These are phyloP conservation scores for Saturnispora kantuleensis DNA, from an alignment of 805 yeast species.

Conservation along the genomic window DNA sequence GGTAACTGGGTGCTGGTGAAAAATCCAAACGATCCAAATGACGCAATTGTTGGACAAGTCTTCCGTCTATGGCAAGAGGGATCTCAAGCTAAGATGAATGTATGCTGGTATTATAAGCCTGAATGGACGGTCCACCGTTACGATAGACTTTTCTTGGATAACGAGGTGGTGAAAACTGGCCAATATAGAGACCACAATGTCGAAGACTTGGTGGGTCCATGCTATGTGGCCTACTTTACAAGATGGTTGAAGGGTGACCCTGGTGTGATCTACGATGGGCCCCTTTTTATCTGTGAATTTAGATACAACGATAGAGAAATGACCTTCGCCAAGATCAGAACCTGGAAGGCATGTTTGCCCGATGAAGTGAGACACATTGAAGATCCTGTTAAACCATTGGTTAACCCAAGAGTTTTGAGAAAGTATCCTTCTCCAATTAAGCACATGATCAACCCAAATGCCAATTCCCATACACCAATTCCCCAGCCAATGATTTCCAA, in stretches of 20 bases:
- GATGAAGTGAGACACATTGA: constrained; percentile 86
- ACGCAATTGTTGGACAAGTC: constrained; percentile 90
- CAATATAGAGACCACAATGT: constrained; percentile 91
- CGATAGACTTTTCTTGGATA: constrained; percentile 81
- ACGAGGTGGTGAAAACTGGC: constrained; percentile 94
- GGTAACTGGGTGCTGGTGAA: constrained; percentile 93
- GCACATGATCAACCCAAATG: constrained; percentile 64
- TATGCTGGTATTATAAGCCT: constrained; percentile 96
- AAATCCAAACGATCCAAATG: constrained; percentile 79
- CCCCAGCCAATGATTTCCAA: constrained; percentile 80
- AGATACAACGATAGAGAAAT: constrained; percentile 88
- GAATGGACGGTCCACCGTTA: constrained; percentile 94
- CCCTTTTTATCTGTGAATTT: constrained; percentile 87
- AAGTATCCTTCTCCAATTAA: constrained; percentile 80
- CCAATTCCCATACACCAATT: constrained; percentile 60
- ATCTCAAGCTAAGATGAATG: constrained; percentile 74
- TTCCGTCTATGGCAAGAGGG: constrained; percentile 93
- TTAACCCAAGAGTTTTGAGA: constrained; percentile 52
- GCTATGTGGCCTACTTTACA: constrained; percentile 91
- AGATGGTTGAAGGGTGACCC: constrained; percentile 94
- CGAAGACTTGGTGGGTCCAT: constrained; percentile 83
- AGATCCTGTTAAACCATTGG: constrained; percentile 69
- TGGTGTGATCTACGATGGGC: constrained; percentile 66
- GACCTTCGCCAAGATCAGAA: constrained; percentile 86
- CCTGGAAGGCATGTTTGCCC: constrained; percentile 98